Base-by-base conservation (phyloP, 2,329 filamentous ascomycete genomes). In the Fusarium anthophilum region DNA sequence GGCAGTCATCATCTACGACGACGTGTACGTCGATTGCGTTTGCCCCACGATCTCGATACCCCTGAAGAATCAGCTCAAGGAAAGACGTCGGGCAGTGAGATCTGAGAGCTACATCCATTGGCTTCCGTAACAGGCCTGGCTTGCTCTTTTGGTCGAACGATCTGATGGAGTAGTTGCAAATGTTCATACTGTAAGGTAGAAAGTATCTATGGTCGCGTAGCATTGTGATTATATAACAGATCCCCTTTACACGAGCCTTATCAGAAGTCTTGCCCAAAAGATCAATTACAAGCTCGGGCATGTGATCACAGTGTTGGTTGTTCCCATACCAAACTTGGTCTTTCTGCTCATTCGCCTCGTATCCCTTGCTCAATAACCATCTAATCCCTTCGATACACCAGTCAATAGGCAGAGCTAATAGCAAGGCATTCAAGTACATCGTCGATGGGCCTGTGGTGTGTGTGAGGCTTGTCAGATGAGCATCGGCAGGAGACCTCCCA, bases 281-380 rank as follows among this genome's bases (percentile, higher is more conserved):
- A 0, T 32, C 32, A 32, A 32, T 32, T 0, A 32, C 0, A 2
- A 32, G 32, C 32, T 32, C 32, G 13, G 32, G 32, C 32, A 32
- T 32, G 1, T 32, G 32, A 0, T 0, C 13, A 1, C 32, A 32
- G 0, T 32, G 32, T 0, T 0, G 32, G 0, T 32, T 32, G 5
- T 32, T 0, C 32, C 2, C 0, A 32, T 32, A 32, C 13, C 32
- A 32, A 32, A 32, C 32, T 32, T 32, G 32, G 0, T 32, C 32
- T 6, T 32, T 32, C 32, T 32, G 32, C 0, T 32, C 32, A 0
- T 32, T 32, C 3, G 32, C 32, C 0, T 32, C 32, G 6, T 32
- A 32, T 14, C 32, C 32, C 2, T 32, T 32, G 32, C 32, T 32
- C 0, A 32, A 0, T 0, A 32, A 0, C 32, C 32, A 32, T 14